Evolutionary conservation across 257 asterid species (phyloP).

Genomic region (Primulina eburnea): DNA sequence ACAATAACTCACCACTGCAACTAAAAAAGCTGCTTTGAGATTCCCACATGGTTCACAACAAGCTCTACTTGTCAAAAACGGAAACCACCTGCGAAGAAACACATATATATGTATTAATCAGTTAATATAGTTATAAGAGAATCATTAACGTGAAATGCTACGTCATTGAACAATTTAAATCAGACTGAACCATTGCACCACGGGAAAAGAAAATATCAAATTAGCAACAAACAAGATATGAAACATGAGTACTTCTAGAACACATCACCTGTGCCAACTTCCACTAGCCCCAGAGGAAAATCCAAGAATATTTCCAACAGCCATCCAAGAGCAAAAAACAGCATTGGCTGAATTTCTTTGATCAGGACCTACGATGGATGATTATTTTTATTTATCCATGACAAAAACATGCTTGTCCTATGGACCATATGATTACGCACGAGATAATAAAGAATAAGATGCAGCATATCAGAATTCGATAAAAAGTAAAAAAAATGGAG

Average conservation of each 20-base stretch:
- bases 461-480: slow-evolving; percentile 16
- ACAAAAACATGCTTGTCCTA: slow-evolving; percentile 15
- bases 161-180: not conserved
- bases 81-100: slow-evolving; percentile 81
- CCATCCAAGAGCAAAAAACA: slow-evolving; percentile 97
- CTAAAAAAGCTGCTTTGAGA: slow-evolving; percentile 97
- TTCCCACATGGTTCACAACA: slow-evolving; percentile 98
- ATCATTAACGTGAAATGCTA: slow-evolving; percentile 15
- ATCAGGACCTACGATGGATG: slow-evolving; percentile 67
- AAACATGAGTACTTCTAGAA: slow-evolving; percentile 19
- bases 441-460: not conserved
- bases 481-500: not conserved
- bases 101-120: slow-evolving; percentile 22
- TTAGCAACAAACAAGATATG: slow-evolving; percentile 15
- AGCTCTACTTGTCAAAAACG: slow-evolving; percentile 85
- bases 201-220: slow-evolving; percentile 1
- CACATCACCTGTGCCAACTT: slow-evolving; percentile 82
- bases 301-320: slow-evolving; percentile 96
- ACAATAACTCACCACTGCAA: slow-evolving; percentile 89
- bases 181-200: slow-evolving; percentile 3
- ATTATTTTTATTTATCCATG: slow-evolving; percentile 15
- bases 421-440: slow-evolving; percentile 6
- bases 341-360: slow-evolving; percentile 98
- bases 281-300: slow-evolving; percentile 99
- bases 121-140: slow-evolving; percentile 14